Conservation (phyloP, 1,139 yeast species). For the Arxiozyma slooffiae region DNA sequence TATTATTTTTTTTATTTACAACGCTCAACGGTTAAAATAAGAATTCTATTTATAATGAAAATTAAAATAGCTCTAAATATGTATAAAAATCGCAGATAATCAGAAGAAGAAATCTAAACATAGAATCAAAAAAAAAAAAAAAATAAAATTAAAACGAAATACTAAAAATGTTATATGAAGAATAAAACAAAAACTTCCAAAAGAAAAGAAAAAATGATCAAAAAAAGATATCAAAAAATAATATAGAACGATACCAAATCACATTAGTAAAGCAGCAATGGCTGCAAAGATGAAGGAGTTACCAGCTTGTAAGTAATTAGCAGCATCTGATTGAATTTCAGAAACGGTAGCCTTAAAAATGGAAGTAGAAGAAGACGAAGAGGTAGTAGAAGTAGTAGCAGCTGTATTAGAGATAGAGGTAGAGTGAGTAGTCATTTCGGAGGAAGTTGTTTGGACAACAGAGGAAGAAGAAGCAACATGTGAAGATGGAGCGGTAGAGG, state of each 20-base stretch:
- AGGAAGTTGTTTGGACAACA: constrained; percentile 6
- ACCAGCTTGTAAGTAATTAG: constrained; percentile 24
- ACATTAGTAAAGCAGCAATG: constrained; percentile 28
- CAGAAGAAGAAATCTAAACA: background rate
- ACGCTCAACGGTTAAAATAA: background rate
- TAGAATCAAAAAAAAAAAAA: too few relatives aligned
- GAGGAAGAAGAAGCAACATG: constrained; percentile 13
- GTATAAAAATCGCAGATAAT: background rate
- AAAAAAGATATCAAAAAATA: constrained; percentile 1
- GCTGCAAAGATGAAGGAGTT: constrained; percentile 28
- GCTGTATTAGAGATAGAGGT: constrained; percentile 11
- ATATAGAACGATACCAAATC: background rate
- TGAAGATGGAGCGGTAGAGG: constrained; percentile 12
- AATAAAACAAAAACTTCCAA: background rate
- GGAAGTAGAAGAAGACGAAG: constrained; percentile 13
- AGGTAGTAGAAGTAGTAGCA: constrained; percentile 14
- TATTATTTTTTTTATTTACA: too few relatives aligned
- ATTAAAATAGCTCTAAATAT: background rate
- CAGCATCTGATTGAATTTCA: constrained; percentile 25
- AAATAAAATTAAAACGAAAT: background rate
- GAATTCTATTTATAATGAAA: background rate
- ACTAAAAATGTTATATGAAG: background rate
- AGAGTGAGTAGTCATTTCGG: constrained; percentile 13
- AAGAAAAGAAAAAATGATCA: background rate
- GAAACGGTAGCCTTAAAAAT: constrained; percentile 13